Evolutionary conservation across 805 yeast genomes (phyloP).

Genomic region (Saturnispora serradocipensis): DNA sequence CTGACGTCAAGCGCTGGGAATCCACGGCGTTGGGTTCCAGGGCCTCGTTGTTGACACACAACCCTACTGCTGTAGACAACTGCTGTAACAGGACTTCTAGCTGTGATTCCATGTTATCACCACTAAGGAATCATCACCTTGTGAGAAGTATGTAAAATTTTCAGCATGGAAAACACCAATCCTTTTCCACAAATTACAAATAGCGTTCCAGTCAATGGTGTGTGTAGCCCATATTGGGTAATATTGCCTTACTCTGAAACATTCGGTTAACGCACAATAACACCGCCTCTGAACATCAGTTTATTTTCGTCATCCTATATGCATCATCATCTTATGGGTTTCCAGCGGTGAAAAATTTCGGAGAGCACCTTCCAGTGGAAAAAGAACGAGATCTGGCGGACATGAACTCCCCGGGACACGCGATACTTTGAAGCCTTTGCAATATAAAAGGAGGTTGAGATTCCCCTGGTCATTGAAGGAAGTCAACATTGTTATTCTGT

Average conservation of each 20-base stretch:
- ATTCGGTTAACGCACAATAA: not conserved
- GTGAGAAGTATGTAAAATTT: no score
- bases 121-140: no score
- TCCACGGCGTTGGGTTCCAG: slow-evolving; percentile 2
- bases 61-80: not conserved
- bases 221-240: no score
- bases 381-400: not conserved
- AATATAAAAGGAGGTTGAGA: not conserved
- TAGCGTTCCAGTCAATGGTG: no score
- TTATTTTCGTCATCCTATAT: not conserved
- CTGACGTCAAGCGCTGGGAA: not conserved
- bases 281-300: not conserved
- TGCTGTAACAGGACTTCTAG: not conserved
- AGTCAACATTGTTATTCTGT: not conserved
- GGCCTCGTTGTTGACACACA: not conserved
- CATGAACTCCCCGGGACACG: slow-evolving; percentile 5
- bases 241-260: no score
- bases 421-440: not conserved
- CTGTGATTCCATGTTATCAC: not conserved
- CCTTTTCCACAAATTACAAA: not conserved
- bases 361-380: slow-evolving; percentile 1
- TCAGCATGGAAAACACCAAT: not conserved
- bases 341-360: not conserved
- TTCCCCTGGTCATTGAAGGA: not conserved
- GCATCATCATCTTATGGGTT: not conserved